A percentile compares a stretch with the other conserved stretches of the same genome.
phyloP scores from a whole-genome alignment of 805 yeast genomes.

The Jamesozyma piceae region DNA sequence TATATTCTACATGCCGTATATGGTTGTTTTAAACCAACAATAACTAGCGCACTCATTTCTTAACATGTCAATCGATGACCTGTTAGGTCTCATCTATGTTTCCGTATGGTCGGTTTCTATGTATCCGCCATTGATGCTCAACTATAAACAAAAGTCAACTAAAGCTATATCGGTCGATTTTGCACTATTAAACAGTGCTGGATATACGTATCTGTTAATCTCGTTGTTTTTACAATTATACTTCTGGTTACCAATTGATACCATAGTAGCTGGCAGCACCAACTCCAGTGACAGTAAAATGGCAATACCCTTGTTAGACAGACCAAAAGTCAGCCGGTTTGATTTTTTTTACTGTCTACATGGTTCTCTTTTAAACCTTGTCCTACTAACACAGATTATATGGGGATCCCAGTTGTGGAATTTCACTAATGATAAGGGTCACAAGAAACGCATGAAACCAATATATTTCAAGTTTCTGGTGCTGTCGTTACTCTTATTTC shows the following conservation, averaged over 20 bases:
- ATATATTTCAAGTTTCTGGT: constrained; percentile 16
- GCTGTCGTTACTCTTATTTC: constrained; percentile 11
- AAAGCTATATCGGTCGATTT: constrained; percentile 45
- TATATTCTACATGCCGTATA: no score
- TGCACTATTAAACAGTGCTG: constrained; percentile 37
- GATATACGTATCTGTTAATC: constrained; percentile 36
- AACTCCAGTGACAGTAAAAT: background rate
- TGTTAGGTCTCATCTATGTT: constrained; percentile 33
- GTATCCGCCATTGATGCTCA: constrained; percentile 40
- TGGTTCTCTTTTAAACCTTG: constrained; percentile 35
- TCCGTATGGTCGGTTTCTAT: constrained; percentile 40
- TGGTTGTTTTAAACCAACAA: no score
- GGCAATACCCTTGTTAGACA: constrained; percentile 1
- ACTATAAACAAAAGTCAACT: constrained; percentile 33
- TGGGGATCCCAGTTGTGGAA: constrained; percentile 31
- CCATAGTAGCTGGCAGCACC: background rate
- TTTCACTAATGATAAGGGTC: constrained; percentile 17
- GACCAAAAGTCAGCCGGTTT: constrained; percentile 36
- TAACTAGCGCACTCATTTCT: no score
- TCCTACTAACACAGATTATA: constrained; percentile 35
- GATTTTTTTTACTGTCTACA: constrained; percentile 42
- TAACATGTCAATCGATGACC: constrained; percentile 11
- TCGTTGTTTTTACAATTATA: constrained; percentile 38
- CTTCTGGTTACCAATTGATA: constrained; percentile 25
- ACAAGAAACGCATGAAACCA: constrained; percentile 19